Evolutionary conservation across 495 filamentous ascomycete genomes (phyloP).

Genomic region (Xylaria bambusicola): DNA sequence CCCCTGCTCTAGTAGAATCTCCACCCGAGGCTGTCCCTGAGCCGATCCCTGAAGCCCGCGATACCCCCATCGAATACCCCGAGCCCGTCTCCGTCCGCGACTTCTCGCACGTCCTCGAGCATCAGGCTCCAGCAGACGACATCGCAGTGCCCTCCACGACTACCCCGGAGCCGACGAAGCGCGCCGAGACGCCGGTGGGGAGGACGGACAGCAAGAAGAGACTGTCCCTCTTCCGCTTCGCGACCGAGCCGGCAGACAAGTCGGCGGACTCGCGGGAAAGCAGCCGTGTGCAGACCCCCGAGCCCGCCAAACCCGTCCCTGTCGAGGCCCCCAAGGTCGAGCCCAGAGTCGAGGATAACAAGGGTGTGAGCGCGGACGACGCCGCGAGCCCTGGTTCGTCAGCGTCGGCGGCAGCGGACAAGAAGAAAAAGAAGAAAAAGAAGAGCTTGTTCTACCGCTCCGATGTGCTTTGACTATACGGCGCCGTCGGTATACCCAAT

Average conservation of each 20-base stretch:
- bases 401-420: too few relatives aligned
- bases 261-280: background rate
- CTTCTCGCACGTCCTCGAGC: background rate
- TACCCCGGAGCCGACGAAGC: background rate
- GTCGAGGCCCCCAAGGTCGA: background rate
- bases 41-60: background rate
- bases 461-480: background rate
- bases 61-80: background rate
- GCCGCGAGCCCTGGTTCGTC: background rate
- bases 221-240: background rate
- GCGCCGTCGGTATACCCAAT: too few relatives aligned
- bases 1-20: background rate
- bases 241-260: background rate
- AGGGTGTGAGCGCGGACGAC: background rate
- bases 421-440: conserved; percentile 1
- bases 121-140: too few relatives aligned
- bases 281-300: background rate
- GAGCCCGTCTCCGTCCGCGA: background rate
- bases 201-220: background rate
- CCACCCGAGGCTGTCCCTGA: background rate
- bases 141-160: background rate
- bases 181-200: background rate
- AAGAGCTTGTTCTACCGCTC: background rate
- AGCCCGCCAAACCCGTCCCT: background rate
- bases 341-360: too few relatives aligned